Conservation (phyloP, 148 eudicot genomes). For the Fagopyrum esculentum region DNA sequence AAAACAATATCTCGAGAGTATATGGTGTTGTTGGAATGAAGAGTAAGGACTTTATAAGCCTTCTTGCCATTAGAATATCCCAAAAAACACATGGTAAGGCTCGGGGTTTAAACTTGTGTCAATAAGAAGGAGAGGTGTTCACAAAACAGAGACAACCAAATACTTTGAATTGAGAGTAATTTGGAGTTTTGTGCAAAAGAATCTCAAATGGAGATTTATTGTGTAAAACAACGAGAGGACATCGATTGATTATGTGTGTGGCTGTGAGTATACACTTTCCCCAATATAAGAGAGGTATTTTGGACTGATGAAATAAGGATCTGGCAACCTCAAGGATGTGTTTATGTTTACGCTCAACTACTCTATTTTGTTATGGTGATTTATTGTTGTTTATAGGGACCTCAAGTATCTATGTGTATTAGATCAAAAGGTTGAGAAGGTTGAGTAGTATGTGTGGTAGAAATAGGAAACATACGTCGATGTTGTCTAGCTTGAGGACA, state of each 20-base stretch:
- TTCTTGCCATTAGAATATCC: not conserved
- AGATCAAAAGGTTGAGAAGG: too few relatives aligned
- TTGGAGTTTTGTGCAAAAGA: not conserved
- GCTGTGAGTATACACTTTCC: too few relatives aligned
- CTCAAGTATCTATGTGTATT: not conserved
- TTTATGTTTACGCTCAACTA: not conserved
- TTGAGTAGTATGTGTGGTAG: too few relatives aligned
- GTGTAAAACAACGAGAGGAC: not conserved
- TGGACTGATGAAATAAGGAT: too few relatives aligned
- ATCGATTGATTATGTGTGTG: too few relatives aligned
- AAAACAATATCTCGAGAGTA: not conserved
- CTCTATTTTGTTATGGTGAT: not conserved
- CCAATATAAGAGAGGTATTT: too few relatives aligned
- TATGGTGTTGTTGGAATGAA: not conserved
- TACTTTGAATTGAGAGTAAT: not conserved
- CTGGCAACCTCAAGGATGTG: too few relatives aligned
- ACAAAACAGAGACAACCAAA: not conserved
- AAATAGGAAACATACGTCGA: too few relatives aligned
- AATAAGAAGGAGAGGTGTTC: too few relatives aligned
- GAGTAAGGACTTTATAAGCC: not conserved
- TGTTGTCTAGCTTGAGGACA: too few relatives aligned
- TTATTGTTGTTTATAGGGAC: not conserved
- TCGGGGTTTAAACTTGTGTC: not conserved
- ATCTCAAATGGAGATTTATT: not conserved
- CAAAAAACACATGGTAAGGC: not conserved